Percentiles rank a stretch among this genome's conserved stretches.
phyloP scores from a whole-genome alignment of 805 yeast species.

The Brettanomyces naardenensis region DNA sequence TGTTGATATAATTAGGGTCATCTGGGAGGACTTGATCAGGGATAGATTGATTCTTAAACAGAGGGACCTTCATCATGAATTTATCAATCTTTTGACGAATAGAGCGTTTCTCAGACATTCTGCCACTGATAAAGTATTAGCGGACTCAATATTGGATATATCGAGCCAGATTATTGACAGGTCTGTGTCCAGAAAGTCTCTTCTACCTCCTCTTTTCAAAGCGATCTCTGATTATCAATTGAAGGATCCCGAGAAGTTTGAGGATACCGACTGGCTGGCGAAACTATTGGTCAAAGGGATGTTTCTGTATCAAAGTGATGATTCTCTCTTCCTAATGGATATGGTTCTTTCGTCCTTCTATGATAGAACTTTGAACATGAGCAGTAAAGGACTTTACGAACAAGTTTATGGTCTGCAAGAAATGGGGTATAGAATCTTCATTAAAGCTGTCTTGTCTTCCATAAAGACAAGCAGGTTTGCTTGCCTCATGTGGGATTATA shows the following conservation, averaged over 20 bases:
- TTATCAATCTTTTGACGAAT: conserved; percentile 46
- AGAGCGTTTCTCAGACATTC: conserved; percentile 33
- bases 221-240: conserved; percentile 38
- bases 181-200: conserved; percentile 56
- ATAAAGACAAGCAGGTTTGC: conserved; percentile 25
- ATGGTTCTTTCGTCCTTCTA: conserved; percentile 43
- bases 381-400: conserved; percentile 33
- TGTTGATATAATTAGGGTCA: conserved; percentile 27
- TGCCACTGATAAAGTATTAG: conserved; percentile 19
- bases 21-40: conserved; percentile 53
- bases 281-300: conserved; percentile 38
- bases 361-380: conserved; percentile 34
- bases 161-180: conserved; percentile 37
- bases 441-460: conserved; percentile 40
- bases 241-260: conserved; percentile 26
- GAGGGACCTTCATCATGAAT: conserved; percentile 47
- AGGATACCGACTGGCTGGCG: conserved; percentile 41
- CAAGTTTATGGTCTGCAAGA: conserved; percentile 53
- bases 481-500: conserved; percentile 24
- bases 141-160: conserved; percentile 25
- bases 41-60: conserved; percentile 62
- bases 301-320: conserved; percentile 44
- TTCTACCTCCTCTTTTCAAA: conserved; percentile 52
- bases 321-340: conserved; percentile 54
- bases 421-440: conserved; percentile 39